Evolutionary conservation across 176 grass and related monocot genomes (phyloP), one percentile per base, ranked within the genome.

Genomic region (Melocanna baccifera): DNA sequence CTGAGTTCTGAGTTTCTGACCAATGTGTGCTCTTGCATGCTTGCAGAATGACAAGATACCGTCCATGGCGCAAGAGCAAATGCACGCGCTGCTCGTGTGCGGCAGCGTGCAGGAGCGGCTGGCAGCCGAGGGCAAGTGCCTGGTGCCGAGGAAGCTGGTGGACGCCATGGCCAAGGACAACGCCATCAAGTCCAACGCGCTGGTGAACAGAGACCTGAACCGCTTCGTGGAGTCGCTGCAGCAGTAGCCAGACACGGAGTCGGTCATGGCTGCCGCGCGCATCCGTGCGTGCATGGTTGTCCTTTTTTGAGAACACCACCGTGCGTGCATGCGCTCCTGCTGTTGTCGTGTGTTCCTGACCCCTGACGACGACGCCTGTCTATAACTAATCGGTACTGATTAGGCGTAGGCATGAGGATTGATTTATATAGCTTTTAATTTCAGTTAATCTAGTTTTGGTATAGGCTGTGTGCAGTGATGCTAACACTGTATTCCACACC

Each of bases 51-150:
- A 66, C 14, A 74, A 85, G 69, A 65, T 52, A 25, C 34, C 92
- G 13, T 36, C 61, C 67, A 42, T 34, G 72, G 81, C 67, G 36
- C 46, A 64, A 23, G 70, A 86, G 48, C 64, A 82, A 13, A 87
- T 94, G 87, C 76, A 65, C 62, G 29, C 74, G 71, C 76, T 97
- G 73, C 88, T 94, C n/a, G 45, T 1, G n/a, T 53, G 63, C 47
- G 62, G 76, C 56, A 43, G 50, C 39, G 57, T 92, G 77, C 94
- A 94, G 46, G 80, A 89, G 62, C 83, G 81, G 40, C 79, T 97
- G 47, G 88, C 82, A 9, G 86, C 75, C 9, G 83, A 89, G 76
- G 92, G 84, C 69, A 89, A 29, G 84, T 92, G 94, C 76, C 56
- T 92, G 81, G 88, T 92, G 76, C 88, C 92, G 42, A 91, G 40